Evolutionary conservation across 2,329 filamentous ascomycete genomes (phyloP).

Genomic region (Paradendryphiella salina): DNA sequence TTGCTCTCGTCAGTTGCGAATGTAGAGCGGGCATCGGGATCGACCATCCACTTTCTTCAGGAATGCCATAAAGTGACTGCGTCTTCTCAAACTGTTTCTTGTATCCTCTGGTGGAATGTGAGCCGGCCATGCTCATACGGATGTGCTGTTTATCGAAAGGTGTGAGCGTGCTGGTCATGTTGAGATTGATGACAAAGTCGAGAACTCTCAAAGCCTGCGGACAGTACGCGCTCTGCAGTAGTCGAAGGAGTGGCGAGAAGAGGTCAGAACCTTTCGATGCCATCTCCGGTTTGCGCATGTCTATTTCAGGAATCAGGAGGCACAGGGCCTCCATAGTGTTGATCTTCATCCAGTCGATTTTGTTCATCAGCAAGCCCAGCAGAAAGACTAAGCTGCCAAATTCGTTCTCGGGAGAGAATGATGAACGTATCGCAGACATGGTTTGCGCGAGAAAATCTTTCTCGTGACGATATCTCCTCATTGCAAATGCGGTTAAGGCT

Average conservation of each 20-base stretch:
- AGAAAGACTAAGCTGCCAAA: slow-evolving; percentile 86
- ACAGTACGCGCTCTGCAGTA: slow-evolving; percentile 91
- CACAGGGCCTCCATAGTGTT: slow-evolving; percentile 91
- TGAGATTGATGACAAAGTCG: slow-evolving; percentile 94
- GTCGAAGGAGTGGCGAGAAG: slow-evolving; percentile 85
- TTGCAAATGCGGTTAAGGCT: slow-evolving; percentile 71
- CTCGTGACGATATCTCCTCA: slow-evolving; percentile 66
- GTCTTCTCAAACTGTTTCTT: slow-evolving; percentile 94
- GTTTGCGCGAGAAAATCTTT: slow-evolving; percentile 77
- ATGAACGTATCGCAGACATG: slow-evolving; percentile 71
- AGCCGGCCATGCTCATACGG: slow-evolving; percentile 96
- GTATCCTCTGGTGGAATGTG: slow-evolving; percentile 75
- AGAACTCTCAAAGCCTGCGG: slow-evolving; percentile 89
- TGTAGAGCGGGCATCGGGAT: slow-evolving; percentile 91
- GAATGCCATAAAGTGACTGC: slow-evolving; percentile 93
- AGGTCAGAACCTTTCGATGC: slow-evolving; percentile 90
- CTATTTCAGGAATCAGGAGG: slow-evolving; percentile 81
- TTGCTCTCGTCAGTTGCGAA: slow-evolving; percentile 80
- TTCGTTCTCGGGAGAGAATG: slow-evolving; percentile 81
- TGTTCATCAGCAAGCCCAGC: slow-evolving; percentile 89
- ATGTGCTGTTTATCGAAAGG: slow-evolving; percentile 93
- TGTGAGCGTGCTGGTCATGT: slow-evolving; percentile 74
- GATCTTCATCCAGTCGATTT: slow-evolving; percentile 83
- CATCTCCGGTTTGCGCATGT: slow-evolving; percentile 90
- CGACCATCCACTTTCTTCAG: slow-evolving; percentile 93